Conservation (phyloP, 2,329 filamentous ascomycete genomes). For the Cladophialophora exuberans region DNA sequence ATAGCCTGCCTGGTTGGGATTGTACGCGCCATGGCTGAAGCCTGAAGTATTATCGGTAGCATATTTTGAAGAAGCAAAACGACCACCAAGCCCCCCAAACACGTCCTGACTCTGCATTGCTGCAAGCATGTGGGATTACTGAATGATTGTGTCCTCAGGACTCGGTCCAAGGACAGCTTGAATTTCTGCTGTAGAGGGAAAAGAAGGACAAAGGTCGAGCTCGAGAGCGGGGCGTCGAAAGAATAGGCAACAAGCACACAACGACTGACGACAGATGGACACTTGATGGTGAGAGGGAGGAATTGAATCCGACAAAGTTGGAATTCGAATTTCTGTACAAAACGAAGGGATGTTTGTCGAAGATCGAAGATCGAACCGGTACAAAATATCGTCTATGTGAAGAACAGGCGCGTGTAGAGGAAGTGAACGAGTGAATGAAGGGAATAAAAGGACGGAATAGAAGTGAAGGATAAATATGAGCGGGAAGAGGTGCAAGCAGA, state of each 20-base stretch:
- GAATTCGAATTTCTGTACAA: slow-evolving; percentile 21
- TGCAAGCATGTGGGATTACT: slow-evolving; percentile 56
- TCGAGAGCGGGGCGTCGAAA: not conserved
- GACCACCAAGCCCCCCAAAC: slow-evolving; percentile 28
- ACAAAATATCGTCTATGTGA: slow-evolving; percentile 33
- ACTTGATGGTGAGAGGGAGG: slow-evolving; percentile 4
- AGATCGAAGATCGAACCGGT: slow-evolving; percentile 36
- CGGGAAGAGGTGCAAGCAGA: slow-evolving; percentile 28
- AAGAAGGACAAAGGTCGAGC: not conserved
- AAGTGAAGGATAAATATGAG: slow-evolving; percentile 34
- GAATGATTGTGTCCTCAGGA: slow-evolving; percentile 22
- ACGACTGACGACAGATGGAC: slow-evolving; percentile 1
- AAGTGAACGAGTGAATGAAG: slow-evolving; percentile 28
- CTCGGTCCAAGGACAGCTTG: slow-evolving; percentile 25
- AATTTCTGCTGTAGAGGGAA: not conserved
- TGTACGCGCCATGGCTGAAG: slow-evolving; percentile 91
- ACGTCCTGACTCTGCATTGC: slow-evolving; percentile 82
- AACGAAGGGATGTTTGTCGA: slow-evolving; percentile 33
- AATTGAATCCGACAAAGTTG: not conserved
- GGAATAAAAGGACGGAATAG: slow-evolving; percentile 32
- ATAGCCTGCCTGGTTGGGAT: slow-evolving; percentile 73
- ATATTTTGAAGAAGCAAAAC: slow-evolving; percentile 58
- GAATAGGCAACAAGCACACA: slow-evolving; percentile 1
- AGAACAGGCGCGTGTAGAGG: slow-evolving; percentile 24
- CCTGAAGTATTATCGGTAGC: slow-evolving; percentile 75